Evolutionary conservation across 192 early-diverging fungal genomes (phyloP).

Genomic region (Backusella parvicylindrica): DNA sequence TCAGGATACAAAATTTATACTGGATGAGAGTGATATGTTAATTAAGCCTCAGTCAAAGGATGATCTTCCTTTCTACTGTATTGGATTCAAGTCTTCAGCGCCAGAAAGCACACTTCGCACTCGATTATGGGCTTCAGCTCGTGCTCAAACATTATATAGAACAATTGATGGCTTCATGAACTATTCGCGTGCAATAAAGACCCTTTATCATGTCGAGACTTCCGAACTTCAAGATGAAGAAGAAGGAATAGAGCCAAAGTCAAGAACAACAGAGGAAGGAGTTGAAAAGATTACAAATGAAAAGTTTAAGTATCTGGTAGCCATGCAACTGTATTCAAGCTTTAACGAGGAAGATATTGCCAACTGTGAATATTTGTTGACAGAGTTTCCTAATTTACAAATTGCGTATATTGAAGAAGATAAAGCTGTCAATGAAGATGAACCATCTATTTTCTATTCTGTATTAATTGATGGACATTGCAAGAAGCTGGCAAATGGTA

Average conservation of each 20-base stretch:
- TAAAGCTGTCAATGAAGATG: slow-evolving; percentile 28
- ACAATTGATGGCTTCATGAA: slow-evolving; percentile 74
- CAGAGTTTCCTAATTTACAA: slow-evolving; percentile 61
- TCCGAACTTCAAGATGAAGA: slow-evolving; percentile 43
- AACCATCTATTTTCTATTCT: slow-evolving; percentile 43
- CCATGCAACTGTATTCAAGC: slow-evolving; percentile 67
- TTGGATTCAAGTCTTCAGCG: slow-evolving; percentile 64
- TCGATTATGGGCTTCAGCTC: slow-evolving; percentile 69
- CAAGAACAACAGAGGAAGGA: slow-evolving; percentile 42
- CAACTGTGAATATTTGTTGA: slow-evolving; percentile 58
- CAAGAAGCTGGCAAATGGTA: slow-evolving; percentile 45
- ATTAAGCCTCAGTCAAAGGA: slow-evolving; percentile 37
- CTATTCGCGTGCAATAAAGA: slow-evolving; percentile 65
- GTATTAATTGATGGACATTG: slow-evolving; percentile 67
- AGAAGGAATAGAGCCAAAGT: slow-evolving; percentile 11
- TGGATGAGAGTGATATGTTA: slow-evolving; percentile 41
- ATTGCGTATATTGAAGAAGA: slow-evolving; percentile 69
- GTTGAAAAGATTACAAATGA: slow-evolving; percentile 57
- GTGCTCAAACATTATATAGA: slow-evolving; percentile 70
- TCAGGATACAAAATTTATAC: slow-evolving; percentile 66
- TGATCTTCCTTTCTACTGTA: slow-evolving; percentile 62
- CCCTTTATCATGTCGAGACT: slow-evolving; percentile 62
- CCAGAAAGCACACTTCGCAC: slow-evolving; percentile 67
- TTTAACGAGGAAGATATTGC: slow-evolving; percentile 67
- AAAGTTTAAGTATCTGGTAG: slow-evolving; percentile 69